Evolutionary conservation across 768 basidiomycete genomes (phyloP).

Genomic region (Boletus huronensis): DNA sequence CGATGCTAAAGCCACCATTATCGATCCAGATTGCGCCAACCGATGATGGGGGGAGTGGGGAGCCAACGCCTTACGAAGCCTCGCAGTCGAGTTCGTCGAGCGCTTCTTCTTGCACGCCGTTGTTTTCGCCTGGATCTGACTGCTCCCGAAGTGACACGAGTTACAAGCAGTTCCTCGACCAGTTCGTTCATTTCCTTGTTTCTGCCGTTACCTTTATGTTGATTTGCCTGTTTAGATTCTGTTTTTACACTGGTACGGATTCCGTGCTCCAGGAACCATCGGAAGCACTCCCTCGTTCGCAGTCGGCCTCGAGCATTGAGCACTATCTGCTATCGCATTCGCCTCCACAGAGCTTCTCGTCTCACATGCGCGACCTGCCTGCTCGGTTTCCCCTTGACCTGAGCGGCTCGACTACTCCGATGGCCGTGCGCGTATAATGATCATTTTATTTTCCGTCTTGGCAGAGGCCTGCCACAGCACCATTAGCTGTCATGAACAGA

Average conservation of each 20-base stretch:
- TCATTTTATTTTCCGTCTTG: background rate
- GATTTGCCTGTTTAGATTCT: slow-evolving; percentile 49
- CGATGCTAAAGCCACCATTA: slow-evolving; percentile 5
- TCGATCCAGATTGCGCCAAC: slow-evolving; percentile 11
- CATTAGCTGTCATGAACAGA: background rate
- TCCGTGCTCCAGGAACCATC: slow-evolving; percentile 29
- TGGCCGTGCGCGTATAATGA: slow-evolving; percentile 15
- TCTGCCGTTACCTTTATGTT: background rate
- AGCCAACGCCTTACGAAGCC: slow-evolving; percentile 46
- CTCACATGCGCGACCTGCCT: slow-evolving; percentile 18
- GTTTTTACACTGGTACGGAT: slow-evolving; percentile 72
- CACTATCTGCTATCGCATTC: slow-evolving; percentile 40
- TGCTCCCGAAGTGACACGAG: slow-evolving; percentile 32
- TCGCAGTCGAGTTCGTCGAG: slow-evolving; percentile 44
- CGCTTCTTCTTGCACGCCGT: slow-evolving; percentile 42
- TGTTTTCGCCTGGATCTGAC: slow-evolving; percentile 40
- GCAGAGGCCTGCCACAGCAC: background rate
- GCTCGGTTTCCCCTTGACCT: slow-evolving; percentile 26
- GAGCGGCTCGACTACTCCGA: slow-evolving; percentile 30
- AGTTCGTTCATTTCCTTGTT: slow-evolving; percentile 40
- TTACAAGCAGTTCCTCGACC: slow-evolving; percentile 63
- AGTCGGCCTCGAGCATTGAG: slow-evolving; percentile 55
- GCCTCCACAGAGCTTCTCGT: slow-evolving; percentile 29
- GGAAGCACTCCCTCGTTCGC: slow-evolving; percentile 36
- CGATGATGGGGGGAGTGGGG: slow-evolving; percentile 28